Conservation (phyloP, 2,329 filamentous ascomycete species). For the Dactylellina haptotyla region DNA sequence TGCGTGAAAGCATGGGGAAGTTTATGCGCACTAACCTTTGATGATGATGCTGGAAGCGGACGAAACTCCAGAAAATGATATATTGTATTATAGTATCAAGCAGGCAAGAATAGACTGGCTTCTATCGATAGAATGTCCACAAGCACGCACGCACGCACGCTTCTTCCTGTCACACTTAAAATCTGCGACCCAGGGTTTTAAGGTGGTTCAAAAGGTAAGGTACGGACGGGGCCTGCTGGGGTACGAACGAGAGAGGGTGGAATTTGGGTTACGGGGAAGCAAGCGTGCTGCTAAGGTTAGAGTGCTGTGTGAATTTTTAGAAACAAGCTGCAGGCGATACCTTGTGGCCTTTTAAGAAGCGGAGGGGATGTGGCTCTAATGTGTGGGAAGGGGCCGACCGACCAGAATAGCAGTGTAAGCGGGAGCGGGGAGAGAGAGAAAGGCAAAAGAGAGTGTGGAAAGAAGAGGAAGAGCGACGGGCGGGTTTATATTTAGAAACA, state of each 20-base stretch:
- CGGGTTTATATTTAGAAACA: conserved; percentile 55
- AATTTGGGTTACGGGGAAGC: conserved; percentile 47
- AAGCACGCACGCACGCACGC: conserved; percentile 16
- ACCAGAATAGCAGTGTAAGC: conserved; percentile 53
- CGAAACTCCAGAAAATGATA: no score
- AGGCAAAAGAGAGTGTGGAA: conserved; percentile 33
- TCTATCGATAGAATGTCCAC: conserved; percentile 54
- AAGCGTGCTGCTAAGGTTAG: conserved; percentile 53
- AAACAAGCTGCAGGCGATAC: conserved; percentile 53
- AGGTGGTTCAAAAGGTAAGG: conserved; percentile 48
- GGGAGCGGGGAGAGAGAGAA: conserved; percentile 51
- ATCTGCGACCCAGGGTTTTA: conserved; percentile 40
- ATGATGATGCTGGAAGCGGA: conserved; percentile 6
- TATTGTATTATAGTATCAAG: background rate
- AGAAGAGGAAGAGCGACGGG: conserved; percentile 52
- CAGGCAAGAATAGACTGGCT: conserved; percentile 11
- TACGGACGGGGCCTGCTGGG: conserved; percentile 43
- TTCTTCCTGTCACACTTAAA: conserved; percentile 43
- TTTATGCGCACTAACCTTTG: conserved; percentile 43
- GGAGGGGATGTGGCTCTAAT: conserved; percentile 5
- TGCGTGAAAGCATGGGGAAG: conserved; percentile 5
- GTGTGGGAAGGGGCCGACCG: conserved; percentile 33
- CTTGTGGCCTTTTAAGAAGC: conserved; percentile 51
- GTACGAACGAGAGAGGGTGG: conserved; percentile 43
- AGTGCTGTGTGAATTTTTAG: conserved; percentile 55